Base-by-base conservation (phyloP, 371 early-diverging fungal species). In the Mucor racemosus region DNA sequence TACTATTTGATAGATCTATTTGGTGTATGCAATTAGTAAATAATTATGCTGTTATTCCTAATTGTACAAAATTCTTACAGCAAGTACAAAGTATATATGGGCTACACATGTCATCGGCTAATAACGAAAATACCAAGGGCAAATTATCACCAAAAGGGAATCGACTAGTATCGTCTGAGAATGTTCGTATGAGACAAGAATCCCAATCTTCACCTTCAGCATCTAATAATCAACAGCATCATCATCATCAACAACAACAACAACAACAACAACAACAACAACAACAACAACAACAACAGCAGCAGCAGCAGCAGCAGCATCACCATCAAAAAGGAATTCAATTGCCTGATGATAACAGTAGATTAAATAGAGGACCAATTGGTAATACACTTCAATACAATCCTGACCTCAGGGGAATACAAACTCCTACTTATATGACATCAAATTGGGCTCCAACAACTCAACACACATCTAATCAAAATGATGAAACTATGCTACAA, bases 41-140 rank as follows among this genome's bases (percentile, higher is more conserved):
- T 17, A 58, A 61, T 7, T 73, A 74, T 48, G 77, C 75, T 0
- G 62, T 66, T 33, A 79, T 79, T 35, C 79, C 79, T 8, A 79
- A 79, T 40, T 71, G 75, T 11, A 60, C 64, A 17, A 79, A 76
- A 35, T 79, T 79, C 44, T 60, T 79, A 34, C 79, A 79, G 39
- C 76, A 79, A 46, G 68, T 78, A 9, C 70, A 70, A 58, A 56
- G 48, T 11, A 53, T 74, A 0, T 70, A 74, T 21, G 74, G 74
- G 0, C 13, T 60, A 36, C 56, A 71, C 7, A 19, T 68, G 11
- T 15, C 42, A 42, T 11, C 50, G 4, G 40, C 42, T 10, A 60
- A 44, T 31, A 44, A n/a, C 17, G 26, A 58, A n/a, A 62, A 39
- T 53, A 21, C 19, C 15, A 46, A 48, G 35, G 46, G 21, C 38